Percentiles rank a stretch among this genome's conserved stretches.
Evolutionary conservation across 2,329 filamentous ascomycete genomes (phyloP).

Genomic region (Monosporascus ibericus): DNA sequence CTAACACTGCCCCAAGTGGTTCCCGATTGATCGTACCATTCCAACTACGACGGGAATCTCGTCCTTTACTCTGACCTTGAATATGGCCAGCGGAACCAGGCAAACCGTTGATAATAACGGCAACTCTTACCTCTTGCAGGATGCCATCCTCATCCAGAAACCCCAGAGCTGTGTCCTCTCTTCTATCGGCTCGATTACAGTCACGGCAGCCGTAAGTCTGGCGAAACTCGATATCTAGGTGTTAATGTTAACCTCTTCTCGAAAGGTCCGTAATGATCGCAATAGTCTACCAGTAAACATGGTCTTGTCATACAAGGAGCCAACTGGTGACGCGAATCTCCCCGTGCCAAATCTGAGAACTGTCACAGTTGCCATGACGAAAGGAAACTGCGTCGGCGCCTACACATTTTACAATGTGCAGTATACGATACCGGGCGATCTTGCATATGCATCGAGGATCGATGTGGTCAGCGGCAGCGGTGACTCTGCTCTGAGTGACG

Average conservation of each 20-base stretch:
- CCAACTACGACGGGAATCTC: slow-evolving; percentile 54
- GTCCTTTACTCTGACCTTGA: slow-evolving; percentile 50
- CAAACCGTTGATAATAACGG: slow-evolving; percentile 52
- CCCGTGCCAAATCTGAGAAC: slow-evolving; percentile 36
- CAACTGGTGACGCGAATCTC: slow-evolving; percentile 28
- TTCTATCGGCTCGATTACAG: slow-evolving; percentile 34
- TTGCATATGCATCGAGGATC: slow-evolving; percentile 38
- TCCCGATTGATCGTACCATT: slow-evolving; percentile 44
- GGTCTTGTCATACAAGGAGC: slow-evolving; percentile 37
- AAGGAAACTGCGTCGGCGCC: slow-evolving; percentile 37
- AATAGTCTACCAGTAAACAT: slow-evolving; percentile 34
- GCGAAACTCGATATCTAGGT: no score
- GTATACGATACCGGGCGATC: slow-evolving; percentile 37
- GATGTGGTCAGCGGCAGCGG: slow-evolving; percentile 37
- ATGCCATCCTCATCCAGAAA: slow-evolving; percentile 48
- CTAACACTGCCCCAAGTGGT: slow-evolving; percentile 24
- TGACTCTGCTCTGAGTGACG: slow-evolving; percentile 31
- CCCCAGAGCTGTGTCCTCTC: slow-evolving; percentile 51
- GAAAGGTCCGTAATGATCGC: slow-evolving; percentile 40
- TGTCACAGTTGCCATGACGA: slow-evolving; percentile 31
- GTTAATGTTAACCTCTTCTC: slow-evolving; percentile 1
- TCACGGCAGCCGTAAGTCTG: slow-evolving; percentile 34
- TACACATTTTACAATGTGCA: slow-evolving; percentile 43
- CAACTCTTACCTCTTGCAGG: slow-evolving; percentile 46
- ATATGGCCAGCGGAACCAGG: slow-evolving; percentile 39